These are phyloP conservation scores for Neonectria sp. DNA, from an alignment of 2,329 filamentous ascomycete genomes.

Conservation along the genomic window DNA sequence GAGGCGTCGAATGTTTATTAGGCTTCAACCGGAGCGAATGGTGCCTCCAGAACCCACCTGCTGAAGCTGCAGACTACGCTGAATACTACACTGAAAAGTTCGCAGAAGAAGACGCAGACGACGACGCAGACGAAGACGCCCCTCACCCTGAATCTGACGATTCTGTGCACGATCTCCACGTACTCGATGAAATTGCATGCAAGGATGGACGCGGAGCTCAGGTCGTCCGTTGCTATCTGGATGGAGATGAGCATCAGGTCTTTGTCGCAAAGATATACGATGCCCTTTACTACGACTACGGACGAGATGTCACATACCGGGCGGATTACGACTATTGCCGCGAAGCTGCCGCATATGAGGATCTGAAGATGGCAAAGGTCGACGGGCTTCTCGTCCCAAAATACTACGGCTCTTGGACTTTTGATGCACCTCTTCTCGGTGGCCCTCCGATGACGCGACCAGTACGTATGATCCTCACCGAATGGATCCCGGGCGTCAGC, in stretches of 20 bases:
- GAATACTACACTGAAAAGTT: too few relatives aligned
- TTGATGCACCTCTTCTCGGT: not conserved
- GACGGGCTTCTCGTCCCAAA: constrained; percentile 9
- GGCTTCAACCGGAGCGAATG: not conserved
- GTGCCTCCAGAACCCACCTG: not conserved
- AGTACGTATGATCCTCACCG: constrained; percentile 27
- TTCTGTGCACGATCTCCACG: not conserved
- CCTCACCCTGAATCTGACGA: not conserved
- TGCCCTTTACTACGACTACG: not conserved
- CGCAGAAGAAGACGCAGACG: too few relatives aligned
- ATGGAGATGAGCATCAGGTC: not conserved
- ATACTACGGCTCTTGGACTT: constrained; percentile 28
- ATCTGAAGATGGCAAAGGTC: constrained; percentile 1
- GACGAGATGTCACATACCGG: not conserved
- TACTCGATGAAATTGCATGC: not conserved
- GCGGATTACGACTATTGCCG: not conserved
- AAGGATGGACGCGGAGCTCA: not conserved
- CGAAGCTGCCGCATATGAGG: constrained; percentile 26
- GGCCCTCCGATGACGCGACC: not conserved
- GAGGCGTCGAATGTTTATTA: too few relatives aligned
- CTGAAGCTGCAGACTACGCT: too few relatives aligned
- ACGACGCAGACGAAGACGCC: too few relatives aligned
- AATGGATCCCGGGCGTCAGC: constrained; percentile 14
- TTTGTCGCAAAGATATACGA: constrained; percentile 3
- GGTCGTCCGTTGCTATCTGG: not conserved